Percentiles rank a stretch among this genome's conserved stretches.
Evolutionary conservation across 1,139 yeast genomes (phyloP).

Genomic region (Candida sanyaensis): DNA sequence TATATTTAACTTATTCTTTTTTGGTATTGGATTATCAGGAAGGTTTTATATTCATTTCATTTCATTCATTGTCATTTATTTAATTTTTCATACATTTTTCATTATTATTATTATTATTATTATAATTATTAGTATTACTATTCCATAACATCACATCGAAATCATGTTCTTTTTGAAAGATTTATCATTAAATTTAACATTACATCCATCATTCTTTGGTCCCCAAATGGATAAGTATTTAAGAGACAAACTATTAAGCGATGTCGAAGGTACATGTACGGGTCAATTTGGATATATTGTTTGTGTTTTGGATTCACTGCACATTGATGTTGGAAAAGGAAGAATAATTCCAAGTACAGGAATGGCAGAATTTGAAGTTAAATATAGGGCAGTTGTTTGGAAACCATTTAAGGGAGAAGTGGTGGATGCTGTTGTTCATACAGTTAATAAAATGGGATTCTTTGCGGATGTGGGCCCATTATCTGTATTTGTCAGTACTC

Average conservation of each 20-base stretch:
- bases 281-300: constrained; percentile 98
- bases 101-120: background rate
- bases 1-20: background rate
- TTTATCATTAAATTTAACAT: constrained; percentile 84
- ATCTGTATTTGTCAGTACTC: constrained; percentile 92
- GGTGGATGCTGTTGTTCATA: constrained; percentile 93
- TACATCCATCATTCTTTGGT: constrained; percentile 97
- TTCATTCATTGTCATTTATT: background rate
- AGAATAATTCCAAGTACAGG: constrained; percentile 87
- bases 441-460: constrained; percentile 94
- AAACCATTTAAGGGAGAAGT: constrained; percentile 98
- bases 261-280: constrained; percentile 98
- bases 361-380: constrained; percentile 94
- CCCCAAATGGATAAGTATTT: constrained; percentile 96
- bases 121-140: background rate
- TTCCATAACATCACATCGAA: background rate
- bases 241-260: constrained; percentile 85
- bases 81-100: background rate
- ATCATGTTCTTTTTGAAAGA: constrained; percentile 66
- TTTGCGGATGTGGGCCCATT: constrained; percentile 98
- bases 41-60: background rate
- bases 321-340: constrained; percentile 94
- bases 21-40: constrained; percentile 2
- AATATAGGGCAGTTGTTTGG: constrained; percentile 97
- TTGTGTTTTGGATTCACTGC: constrained; percentile 93